Evolutionary conservation across 805 yeast species (phyloP).

Genomic region (Ogataea siamensis): DNA sequence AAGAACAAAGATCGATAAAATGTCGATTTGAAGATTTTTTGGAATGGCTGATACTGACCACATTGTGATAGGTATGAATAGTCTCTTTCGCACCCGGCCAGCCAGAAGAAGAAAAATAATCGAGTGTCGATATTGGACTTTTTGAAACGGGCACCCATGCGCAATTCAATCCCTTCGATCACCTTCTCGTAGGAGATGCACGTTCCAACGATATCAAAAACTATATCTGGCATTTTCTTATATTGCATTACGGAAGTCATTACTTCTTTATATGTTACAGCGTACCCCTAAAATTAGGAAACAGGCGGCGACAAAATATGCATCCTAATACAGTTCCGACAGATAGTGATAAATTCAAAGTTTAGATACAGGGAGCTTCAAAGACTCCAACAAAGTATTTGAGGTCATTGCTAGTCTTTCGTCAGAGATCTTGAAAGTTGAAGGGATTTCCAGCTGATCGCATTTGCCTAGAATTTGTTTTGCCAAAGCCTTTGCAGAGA

Average conservation of each 20-base stretch:
- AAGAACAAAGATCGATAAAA: slow-evolving; percentile 24
- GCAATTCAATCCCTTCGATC: slow-evolving; percentile 24
- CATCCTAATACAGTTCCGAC: too few species aligned
- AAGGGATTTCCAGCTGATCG: slow-evolving; percentile 19
- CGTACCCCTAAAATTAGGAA: too few species aligned
- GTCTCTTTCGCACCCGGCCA: slow-evolving; percentile 84
- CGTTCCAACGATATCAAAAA: slow-evolving; percentile 33
- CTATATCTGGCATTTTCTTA: slow-evolving; percentile 29
- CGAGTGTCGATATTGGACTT: slow-evolving; percentile 23
- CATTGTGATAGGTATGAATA: slow-evolving; percentile 24
- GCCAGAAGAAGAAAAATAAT: slow-evolving; percentile 21
- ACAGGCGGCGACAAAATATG: too few species aligned
- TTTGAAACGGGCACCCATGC: slow-evolving; percentile 26
- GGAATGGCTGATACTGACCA: slow-evolving; percentile 23
- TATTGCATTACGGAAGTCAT: not conserved
- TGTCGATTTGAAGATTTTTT: slow-evolving; percentile 20
- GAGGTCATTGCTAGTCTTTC: slow-evolving; percentile 19
- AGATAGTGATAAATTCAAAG: not conserved
- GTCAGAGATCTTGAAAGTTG: slow-evolving; percentile 23
- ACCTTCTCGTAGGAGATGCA: slow-evolving; percentile 28
- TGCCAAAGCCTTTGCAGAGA: slow-evolving; percentile 41
- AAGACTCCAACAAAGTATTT: slow-evolving; percentile 15
- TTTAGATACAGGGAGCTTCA: slow-evolving; percentile 6
- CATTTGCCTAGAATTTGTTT: slow-evolving; percentile 12
- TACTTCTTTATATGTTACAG: not conserved